Evolutionary conservation across 2,329 filamentous ascomycete species (phyloP).

Genomic region (Xylaria sp.): DNA sequence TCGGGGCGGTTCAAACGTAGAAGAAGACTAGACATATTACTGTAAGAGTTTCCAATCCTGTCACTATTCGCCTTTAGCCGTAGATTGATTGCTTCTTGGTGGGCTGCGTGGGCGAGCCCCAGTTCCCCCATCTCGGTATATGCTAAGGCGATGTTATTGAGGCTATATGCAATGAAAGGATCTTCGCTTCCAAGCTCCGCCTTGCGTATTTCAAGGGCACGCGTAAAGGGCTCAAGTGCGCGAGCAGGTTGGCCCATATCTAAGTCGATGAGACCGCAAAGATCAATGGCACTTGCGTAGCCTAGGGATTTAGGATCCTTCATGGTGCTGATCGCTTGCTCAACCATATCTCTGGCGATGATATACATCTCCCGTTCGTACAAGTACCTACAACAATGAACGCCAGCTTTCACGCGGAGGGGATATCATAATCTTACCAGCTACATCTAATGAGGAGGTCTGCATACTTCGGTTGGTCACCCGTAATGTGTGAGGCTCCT

Average conservation of each 20-base stretch:
- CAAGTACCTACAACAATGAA: constrained; percentile 37
- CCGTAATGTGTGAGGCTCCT: constrained; percentile 7
- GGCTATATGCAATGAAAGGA: constrained; percentile 39
- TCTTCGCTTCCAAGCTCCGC: constrained; percentile 32
- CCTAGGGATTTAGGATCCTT: constrained; percentile 33
- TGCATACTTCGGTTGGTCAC: constrained; percentile 32
- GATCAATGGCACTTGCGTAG: constrained; percentile 41
- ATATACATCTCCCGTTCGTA: constrained; percentile 42
- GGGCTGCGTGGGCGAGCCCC: constrained; percentile 36
- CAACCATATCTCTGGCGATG: constrained; percentile 33
- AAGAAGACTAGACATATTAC: constrained; percentile 45
- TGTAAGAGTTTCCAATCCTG: constrained; percentile 46
- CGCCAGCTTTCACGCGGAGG: not conserved
- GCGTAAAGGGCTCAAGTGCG: constrained; percentile 35
- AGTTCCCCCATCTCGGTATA: constrained; percentile 43
- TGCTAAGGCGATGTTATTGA: constrained; percentile 43
- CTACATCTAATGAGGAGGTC: constrained; percentile 36
- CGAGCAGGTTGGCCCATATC: constrained; percentile 35
- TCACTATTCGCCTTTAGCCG: constrained; percentile 39
- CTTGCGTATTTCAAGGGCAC: constrained; percentile 35
- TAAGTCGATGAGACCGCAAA: constrained; percentile 42
- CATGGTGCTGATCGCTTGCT: constrained; percentile 34
- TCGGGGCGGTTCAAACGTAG: constrained; percentile 43
- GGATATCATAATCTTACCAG: constrained; percentile 25
- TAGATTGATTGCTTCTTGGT: constrained; percentile 41